A percentile compares a stretch with the other conserved stretches of the same genome.
Evolutionary conservation across 345 rosid genomes (phyloP).

Genomic region (Cardamine occulta): DNA sequence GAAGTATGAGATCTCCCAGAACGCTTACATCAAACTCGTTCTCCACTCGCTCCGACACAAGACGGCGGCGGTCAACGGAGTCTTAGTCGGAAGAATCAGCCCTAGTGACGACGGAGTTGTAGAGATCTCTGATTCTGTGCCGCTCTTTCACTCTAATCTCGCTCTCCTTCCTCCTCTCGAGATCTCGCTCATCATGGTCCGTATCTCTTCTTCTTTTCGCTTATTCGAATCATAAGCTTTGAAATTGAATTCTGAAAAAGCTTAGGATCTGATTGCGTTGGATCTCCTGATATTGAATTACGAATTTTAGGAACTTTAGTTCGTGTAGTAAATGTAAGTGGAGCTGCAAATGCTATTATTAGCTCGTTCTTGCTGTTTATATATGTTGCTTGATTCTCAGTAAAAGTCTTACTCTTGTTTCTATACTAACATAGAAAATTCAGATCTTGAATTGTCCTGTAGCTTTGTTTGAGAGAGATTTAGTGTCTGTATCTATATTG

Average conservation of each 20-base stretch:
- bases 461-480: constrained; percentile 1
- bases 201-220: background rate
- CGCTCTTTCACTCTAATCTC: constrained; percentile 88
- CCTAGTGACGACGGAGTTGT: constrained; percentile 53
- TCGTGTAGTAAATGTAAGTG: background rate
- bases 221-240: constrained; percentile 4
- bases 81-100: constrained; percentile 68
- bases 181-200: constrained; percentile 91
- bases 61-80: constrained; percentile 85
- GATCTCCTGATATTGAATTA: too few relatives aligned
- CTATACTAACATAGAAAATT: background rate
- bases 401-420: constrained; percentile 2
- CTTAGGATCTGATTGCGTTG: constrained; percentile 22
- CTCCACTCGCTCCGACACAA: constrained; percentile 84
- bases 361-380: constrained; percentile 8
- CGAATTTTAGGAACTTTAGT: too few relatives aligned
- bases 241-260: background rate
- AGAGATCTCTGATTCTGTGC: constrained; percentile 85
- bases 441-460: constrained; percentile 27
- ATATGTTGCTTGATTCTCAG: constrained; percentile 9
- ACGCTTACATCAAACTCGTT: constrained; percentile 84
- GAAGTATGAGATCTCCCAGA: constrained; percentile 77
- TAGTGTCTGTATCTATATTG: constrained; percentile 5
- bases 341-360: constrained; percentile 9
- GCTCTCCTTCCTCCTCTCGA: constrained; percentile 91